Conservation (phyloP, 148 eudicot species). For the Camellia lanceoleosa region DNA sequence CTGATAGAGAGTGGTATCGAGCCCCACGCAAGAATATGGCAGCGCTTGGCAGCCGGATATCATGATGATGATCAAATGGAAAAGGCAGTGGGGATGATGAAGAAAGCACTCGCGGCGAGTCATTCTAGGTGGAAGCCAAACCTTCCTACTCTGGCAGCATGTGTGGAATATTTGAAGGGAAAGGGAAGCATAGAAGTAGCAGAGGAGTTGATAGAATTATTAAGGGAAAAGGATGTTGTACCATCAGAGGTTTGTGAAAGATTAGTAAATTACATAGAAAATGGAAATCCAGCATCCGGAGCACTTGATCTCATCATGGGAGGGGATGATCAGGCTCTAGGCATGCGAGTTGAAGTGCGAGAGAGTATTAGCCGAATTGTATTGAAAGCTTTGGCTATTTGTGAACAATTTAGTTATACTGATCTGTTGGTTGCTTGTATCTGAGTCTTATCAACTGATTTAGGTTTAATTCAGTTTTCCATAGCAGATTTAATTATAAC, state of each 20-base stretch:
- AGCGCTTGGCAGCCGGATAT: conserved; percentile 36
- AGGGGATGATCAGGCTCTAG: conserved; percentile 1
- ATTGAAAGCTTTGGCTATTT: neutral
- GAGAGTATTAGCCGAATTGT: neutral
- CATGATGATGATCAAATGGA: conserved; percentile 26
- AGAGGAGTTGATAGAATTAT: conserved; percentile 10
- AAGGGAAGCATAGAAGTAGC: conserved; percentile 25
- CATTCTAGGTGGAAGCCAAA: conserved; percentile 17
- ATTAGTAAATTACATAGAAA: neutral
- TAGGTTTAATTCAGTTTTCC: neutral
- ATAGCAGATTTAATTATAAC: neutral
- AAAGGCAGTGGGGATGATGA: conserved; percentile 35
- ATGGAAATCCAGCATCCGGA: neutral
- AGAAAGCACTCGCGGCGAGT: conserved; percentile 21
- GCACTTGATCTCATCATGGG: neutral
- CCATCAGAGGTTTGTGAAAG: neutral
- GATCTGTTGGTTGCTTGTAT: too few species aligned
- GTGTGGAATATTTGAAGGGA: conserved; percentile 30
- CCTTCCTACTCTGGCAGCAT: conserved; percentile 17
- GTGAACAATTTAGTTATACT: too few species aligned
- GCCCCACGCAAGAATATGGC: conserved; percentile 31
- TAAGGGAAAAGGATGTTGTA: neutral
- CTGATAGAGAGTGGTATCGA: conserved; percentile 21
- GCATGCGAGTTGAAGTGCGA: neutral
- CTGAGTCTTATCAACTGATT: too few species aligned